These are phyloP conservation scores for Globisporangium takayamanum DNA, from an alignment of 352 stramenopile genomes.

Conservation along the genomic window DNA sequence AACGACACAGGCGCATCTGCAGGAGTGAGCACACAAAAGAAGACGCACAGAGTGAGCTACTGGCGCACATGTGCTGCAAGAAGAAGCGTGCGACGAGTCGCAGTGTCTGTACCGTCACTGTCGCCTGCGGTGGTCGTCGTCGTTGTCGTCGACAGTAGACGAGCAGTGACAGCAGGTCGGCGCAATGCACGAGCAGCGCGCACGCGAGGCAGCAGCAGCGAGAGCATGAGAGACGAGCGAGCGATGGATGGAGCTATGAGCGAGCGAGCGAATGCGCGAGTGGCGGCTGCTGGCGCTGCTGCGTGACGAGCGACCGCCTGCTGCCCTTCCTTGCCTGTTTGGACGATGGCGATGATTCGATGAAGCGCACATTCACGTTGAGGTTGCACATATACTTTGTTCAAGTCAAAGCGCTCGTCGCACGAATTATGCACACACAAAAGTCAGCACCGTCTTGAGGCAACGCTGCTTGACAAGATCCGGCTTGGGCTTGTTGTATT, in stretches of 20 bases:
- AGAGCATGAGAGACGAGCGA: background rate
- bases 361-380: conserved; percentile 28
- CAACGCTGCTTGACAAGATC: too few species aligned
- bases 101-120: background rate
- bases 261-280: conserved; percentile 3
- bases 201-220: background rate
- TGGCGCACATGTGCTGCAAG: background rate
- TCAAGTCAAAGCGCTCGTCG: too few species aligned
- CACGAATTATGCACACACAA: too few species aligned
- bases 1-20: conserved; percentile 78
- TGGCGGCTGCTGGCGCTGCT: background rate
- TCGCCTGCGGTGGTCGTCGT: background rate
- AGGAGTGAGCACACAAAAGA: background rate
- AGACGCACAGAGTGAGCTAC: background rate
- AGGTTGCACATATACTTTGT: conserved; percentile 9
- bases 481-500: too few species aligned
- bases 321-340: background rate
- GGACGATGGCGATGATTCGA: conserved; percentile 13
- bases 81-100: background rate
- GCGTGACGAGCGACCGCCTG: background rate
- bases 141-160: background rate
- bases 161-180: background rate
- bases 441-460: too few species aligned
- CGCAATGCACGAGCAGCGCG: background rate
- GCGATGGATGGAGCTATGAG: background rate